Percentiles rank a stretch among this genome's conserved stretches.
Conservation (phyloP, 2,329 filamentous ascomycete genomes). For the Colletotrichum gigasporum region DNA sequence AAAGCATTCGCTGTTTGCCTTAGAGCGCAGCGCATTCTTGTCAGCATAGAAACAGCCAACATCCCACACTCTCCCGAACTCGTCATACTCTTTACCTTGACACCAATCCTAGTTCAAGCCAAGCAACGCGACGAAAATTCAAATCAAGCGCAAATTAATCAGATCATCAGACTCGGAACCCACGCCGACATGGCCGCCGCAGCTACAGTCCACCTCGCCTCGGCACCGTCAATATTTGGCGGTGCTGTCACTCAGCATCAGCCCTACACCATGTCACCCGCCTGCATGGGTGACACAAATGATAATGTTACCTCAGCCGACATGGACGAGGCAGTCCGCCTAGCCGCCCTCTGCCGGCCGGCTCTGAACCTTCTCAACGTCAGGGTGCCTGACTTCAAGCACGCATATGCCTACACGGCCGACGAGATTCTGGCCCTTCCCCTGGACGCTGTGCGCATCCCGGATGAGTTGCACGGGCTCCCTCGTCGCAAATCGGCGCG, state of each 20-base stretch:
- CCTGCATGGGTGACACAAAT: neutral
- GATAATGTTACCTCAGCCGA: neutral
- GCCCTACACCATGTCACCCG: neutral
- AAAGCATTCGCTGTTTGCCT: neutral
- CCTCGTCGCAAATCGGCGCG: slow-evolving; percentile 46
- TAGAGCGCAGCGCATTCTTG: too few species aligned
- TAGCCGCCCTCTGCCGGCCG: slow-evolving; percentile 41
- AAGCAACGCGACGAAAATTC: neutral
- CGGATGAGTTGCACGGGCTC: slow-evolving; percentile 42
- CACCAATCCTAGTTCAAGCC: too few species aligned
- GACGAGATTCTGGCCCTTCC: slow-evolving; percentile 48
- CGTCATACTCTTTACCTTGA: too few species aligned
- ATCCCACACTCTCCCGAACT: neutral
- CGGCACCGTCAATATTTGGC: slow-evolving; percentile 8
- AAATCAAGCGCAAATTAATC: neutral
- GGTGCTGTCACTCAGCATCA: neutral
- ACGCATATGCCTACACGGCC: slow-evolving; percentile 41
- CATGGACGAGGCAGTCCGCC: slow-evolving; percentile 37
- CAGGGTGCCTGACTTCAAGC: slow-evolving; percentile 39
- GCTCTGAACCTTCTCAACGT: slow-evolving; percentile 40
- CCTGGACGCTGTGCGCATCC: slow-evolving; percentile 39
- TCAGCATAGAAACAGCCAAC: too few species aligned
- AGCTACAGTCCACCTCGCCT: slow-evolving; percentile 40
- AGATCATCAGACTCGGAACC: too few species aligned
- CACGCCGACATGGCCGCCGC: slow-evolving; percentile 46